These are phyloP conservation scores for Maudiozyma barnettii DNA, from an alignment of 805 yeast species.

Conservation along the genomic window DNA sequence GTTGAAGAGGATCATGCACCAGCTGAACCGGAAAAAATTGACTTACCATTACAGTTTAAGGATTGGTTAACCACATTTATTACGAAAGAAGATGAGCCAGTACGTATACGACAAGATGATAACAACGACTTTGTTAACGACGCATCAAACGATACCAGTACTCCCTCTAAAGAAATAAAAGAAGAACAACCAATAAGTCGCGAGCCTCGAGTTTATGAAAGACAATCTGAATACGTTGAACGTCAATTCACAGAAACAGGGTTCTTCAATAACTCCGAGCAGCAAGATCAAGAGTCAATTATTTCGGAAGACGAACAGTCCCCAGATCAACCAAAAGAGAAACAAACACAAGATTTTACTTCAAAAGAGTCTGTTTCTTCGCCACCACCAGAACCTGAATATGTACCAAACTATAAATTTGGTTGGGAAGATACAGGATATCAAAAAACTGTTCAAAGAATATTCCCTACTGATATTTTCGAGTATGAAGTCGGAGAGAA, in stretches of 20 bases:
- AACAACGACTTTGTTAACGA: not conserved
- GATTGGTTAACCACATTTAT: slow-evolving; percentile 14
- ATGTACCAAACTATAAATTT: slow-evolving; percentile 9
- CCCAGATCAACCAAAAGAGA: not conserved
- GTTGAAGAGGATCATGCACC: not conserved
- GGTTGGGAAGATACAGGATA: slow-evolving; percentile 18
- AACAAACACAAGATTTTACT: not conserved
- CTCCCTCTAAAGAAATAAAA: not conserved
- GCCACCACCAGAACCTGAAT: slow-evolving; percentile 1
- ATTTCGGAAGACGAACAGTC: not conserved
- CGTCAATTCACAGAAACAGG: not conserved
- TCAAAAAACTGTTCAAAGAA: slow-evolving; percentile 12
- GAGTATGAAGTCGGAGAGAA: slow-evolving; percentile 29
- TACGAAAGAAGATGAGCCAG: slow-evolving; percentile 4
- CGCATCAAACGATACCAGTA: not conserved
- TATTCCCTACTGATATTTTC: slow-evolving; percentile 11
- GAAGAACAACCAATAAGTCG: not conserved
- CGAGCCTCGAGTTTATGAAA: not conserved
- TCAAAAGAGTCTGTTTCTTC: too few species aligned
- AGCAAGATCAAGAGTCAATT: not conserved
- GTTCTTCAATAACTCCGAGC: not conserved
- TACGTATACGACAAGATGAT: not conserved
- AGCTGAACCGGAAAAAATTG: not conserved
- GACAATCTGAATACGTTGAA: not conserved
- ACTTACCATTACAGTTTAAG: slow-evolving; percentile 9